Evolutionary conservation across 306 rosid genomes (phyloP), one percentile per base, ranked within the genome.

Genomic region (Corylus avellana): DNA sequence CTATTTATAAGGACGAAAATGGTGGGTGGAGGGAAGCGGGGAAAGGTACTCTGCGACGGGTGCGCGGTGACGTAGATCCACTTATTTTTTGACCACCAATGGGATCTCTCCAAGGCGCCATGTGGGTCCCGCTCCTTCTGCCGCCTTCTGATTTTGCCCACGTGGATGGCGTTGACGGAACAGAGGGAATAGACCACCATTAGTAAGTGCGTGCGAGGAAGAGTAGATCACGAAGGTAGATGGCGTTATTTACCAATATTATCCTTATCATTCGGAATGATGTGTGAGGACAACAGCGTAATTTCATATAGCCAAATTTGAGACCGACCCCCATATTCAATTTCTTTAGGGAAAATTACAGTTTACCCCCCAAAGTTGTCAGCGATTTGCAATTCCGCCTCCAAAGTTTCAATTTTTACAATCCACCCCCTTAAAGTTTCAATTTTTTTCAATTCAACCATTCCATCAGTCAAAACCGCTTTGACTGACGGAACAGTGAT

Each of bases 31-130:
- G 5, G 16, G 48, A 37, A 7, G 71, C 48, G 25, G 13, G 71
- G 7, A 37, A 37, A 35, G 8, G 25, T 66, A 16, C 7, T 20
- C 27, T 68, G 35, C 9, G 12, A 77, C 62, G 47, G 75, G 86
- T 85, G 86, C 77, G 39, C 14, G 51, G 72, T 82, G 84, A 85
- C 84, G 81, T 75, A 48, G 9, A 64, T 75, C 84, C 84, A 81
- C 81, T 70, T 6, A 8, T 8, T 35, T 64, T 66, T 12, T 7
- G 8, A 7, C 12, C 7, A 0, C 71, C 71, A 66, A 66, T 37
- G 48, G 71, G 13, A 7, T 37, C 49, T 66, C 48, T 37, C 0
- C 0, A 13, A 16, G 3, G 7, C 3, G 13, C 17, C 47, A 17
- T 0, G 9, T 37, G 48, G 71, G 25, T 66, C 48, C 71, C 48